Base-by-base conservation (phyloP, 2,329 filamentous ascomycete genomes). In the Tolypocladium nubicola region DNA sequence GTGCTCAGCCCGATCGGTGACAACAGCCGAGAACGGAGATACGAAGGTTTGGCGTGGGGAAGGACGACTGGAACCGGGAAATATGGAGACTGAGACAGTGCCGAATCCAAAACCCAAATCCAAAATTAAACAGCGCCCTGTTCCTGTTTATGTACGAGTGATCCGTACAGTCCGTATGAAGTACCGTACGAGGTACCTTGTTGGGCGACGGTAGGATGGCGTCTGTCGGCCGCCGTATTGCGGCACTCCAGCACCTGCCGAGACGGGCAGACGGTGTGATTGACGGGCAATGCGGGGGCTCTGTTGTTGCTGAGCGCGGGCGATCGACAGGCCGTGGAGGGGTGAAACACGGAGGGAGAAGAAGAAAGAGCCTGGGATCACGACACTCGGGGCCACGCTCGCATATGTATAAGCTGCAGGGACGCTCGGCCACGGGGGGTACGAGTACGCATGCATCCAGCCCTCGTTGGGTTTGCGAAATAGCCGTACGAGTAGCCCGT, bases 21-120 rank as follows among this genome's bases (percentile, higher is more conserved):
- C 35, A 54, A 54, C 56, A 61, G 56, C 60, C 60, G 60, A 58
- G 53, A 61, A 55, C 60, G 58, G 60, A 61, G 60, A 56, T 49
- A 49, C 43, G 54, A 56, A 50, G 47, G 45, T 56, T 56, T 35
- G 43, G 47, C 30, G 47, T 8, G 47, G 35, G 47, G 21, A 52
- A 30, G 47, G 47, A n/a, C 59, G 54, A 26, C 54, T 55, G 54
- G 54, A 59, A 59, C 57, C 56, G 54, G 59, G 49, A 53, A 55
- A 53, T 53, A 55, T 53, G 53, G 53, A 16, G 53, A 49, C 21
- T 35, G 38, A 23, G 52, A 52, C 54, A 33, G 47, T 43, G 53
- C 26, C 53, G 39, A 52, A 54, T n/a, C 11, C 40, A 56, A 55
- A 40, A n/a, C 16, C 41, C 52, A 54, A 47, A 26, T 21, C 49